phyloP scores from a whole-genome alignment of 371 early-diverging fungal genomes.

The Nosema muscidifuracis region DNA sequence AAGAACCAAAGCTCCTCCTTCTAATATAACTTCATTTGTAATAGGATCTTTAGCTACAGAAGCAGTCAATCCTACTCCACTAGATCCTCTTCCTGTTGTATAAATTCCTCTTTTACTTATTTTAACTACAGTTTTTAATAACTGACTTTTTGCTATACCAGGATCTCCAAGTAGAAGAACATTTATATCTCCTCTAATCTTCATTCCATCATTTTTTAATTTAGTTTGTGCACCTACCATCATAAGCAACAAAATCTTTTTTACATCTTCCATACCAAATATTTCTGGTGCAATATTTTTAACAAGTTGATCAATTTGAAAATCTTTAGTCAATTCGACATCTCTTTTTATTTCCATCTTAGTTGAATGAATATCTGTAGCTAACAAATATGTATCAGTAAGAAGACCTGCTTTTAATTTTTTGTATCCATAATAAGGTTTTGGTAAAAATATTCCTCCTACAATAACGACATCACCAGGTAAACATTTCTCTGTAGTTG shows the following conservation, averaged over 20 bases:
- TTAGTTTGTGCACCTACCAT: conserved; percentile 92
- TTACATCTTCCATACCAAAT: conserved; percentile 90
- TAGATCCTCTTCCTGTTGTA: conserved; percentile 72
- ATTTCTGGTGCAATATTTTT: conserved; percentile 85
- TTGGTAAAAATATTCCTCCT: conserved; percentile 82
- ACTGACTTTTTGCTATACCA: conserved; percentile 75
- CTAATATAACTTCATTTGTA: conserved; percentile 68
- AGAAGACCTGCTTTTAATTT: conserved; percentile 82
- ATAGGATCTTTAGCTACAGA: conserved; percentile 69
- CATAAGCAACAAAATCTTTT: conserved; percentile 87
- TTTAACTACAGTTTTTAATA: conserved; percentile 64
- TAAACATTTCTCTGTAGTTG: conserved; percentile 70
- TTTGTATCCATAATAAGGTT: conserved; percentile 81
- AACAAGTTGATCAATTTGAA: conserved; percentile 68
- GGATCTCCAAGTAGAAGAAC: conserved; percentile 74
- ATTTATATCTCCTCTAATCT: conserved; percentile 70
- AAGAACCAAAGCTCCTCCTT: conserved; percentile 72
- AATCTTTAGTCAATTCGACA: not conserved
- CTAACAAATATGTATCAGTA: conserved; percentile 86
- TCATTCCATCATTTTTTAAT: conserved; percentile 76
- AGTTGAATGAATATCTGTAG: conserved; percentile 67
- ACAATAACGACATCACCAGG: conserved; percentile 83
- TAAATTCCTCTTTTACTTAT: conserved; percentile 59
- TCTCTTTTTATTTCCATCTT: not conserved
- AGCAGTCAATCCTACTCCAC: conserved; percentile 70